Percentiles rank a stretch among this genome's conserved stretches.
phyloP scores from a whole-genome alignment of 306 rosid species.

The Lathyrus oleraceus region DNA sequence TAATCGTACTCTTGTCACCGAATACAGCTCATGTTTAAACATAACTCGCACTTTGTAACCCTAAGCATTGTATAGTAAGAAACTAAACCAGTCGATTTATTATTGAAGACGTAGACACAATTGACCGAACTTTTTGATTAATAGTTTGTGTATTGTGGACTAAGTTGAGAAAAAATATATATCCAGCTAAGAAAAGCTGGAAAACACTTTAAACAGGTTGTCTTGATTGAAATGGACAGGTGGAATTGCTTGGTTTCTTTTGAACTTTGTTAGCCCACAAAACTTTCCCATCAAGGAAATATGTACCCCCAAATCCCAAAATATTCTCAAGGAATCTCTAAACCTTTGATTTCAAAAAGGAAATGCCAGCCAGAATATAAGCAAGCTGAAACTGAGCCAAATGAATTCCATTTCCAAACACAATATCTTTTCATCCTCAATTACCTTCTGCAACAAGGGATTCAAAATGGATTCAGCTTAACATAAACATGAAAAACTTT shows the following conservation, averaged over 20 bases:
- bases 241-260: constrained; percentile 41
- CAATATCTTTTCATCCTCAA: constrained; percentile 4
- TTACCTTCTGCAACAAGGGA: constrained; percentile 7
- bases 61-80: neutral
- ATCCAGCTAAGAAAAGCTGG: constrained; percentile 55
- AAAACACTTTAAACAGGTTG: constrained; percentile 46
- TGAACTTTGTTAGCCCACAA: constrained; percentile 45
- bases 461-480: constrained; percentile 17
- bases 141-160: neutral
- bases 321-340: constrained; percentile 61
- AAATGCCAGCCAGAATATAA: constrained; percentile 15
- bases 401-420: constrained; percentile 13
- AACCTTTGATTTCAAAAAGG: constrained; percentile 29
- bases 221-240: constrained; percentile 60
- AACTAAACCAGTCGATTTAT: neutral
- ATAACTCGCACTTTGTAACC: neutral
- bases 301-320: constrained; percentile 56
- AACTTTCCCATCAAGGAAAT: constrained; percentile 37
- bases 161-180: constrained; percentile 34
- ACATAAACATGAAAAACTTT: neutral
- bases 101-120: neutral
- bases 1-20: neutral
- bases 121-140: neutral
- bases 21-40: neutral
- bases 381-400: neutral